Evolutionary conservation across 2,329 filamentous ascomycete species (phyloP), one percentile per base, ranked within the genome.

Genomic region (Fusarium sp.): DNA sequence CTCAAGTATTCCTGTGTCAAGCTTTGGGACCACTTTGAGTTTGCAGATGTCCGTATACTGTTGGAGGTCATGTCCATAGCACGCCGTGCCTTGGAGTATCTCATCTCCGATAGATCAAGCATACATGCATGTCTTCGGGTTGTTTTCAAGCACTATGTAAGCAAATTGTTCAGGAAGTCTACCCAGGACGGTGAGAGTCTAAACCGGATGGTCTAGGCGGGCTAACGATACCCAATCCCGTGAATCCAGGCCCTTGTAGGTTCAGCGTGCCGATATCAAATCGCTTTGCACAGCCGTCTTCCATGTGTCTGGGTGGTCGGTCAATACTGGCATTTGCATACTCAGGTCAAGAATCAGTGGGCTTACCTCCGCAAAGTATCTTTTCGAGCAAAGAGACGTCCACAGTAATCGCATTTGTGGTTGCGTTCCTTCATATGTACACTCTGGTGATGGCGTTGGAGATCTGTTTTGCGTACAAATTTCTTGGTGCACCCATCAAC

Each of bases 381-480:
- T 78, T 93, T 94, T 46, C 93, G 87, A 27, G 92, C 90, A 82
- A 97, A 97, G 43, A 86, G 84, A 56, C 88, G 86, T 32, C 86
- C 86, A 76, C 93, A 97, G 64, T 89, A 89, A 64, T 89, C 85
- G 76, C 93, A 97, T 63, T 84, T 84, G 78, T 90, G 89, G 71
- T 90, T 90, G 58, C 89, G 88, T 68, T 90, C 85, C 79, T 93
- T 93, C 77, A 90, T 84, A 76, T 97, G 93, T 13, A 96, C 92
- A 75, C 84, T 89, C 72, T 87, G 85, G 78, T 87, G 82, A 76
- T 90, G 85, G 70, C 86, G 80, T 70, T 86, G 84, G 25, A 97
- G 85, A 78, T 97, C 94, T 2, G 93, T 94, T 80, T 92, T 94
- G 73, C 94, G 87, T 20, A 93, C 92, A 79, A 97, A 97, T 54